phyloP scores from a whole-genome alignment of 2,329 filamentous ascomycete genomes.

The Mycosphaerella arachidis region DNA sequence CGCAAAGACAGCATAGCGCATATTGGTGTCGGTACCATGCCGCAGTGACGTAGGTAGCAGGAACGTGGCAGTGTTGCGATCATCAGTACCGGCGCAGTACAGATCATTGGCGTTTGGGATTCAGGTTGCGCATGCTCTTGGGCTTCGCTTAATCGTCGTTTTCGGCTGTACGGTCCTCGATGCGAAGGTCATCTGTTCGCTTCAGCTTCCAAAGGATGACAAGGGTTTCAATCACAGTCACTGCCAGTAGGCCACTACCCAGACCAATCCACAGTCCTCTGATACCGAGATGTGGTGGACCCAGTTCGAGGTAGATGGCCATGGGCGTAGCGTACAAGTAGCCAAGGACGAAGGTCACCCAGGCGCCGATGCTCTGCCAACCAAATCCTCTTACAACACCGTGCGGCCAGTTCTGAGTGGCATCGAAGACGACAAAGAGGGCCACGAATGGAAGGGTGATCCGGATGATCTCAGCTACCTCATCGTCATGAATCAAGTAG shows the following conservation, averaged over 20 bases:
- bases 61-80: background rate
- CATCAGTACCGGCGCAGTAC: no score
- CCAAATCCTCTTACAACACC: conserved; percentile 36
- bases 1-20: no score
- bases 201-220: conserved; percentile 7
- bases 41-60: no score
- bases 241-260: conserved; percentile 32
- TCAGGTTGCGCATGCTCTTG: background rate
- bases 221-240: conserved; percentile 31
- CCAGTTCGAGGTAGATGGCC: conserved; percentile 35
- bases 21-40: no score
- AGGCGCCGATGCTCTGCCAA: conserved; percentile 37
- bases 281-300: conserved; percentile 33
- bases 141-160: background rate
- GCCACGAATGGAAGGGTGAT: conserved; percentile 35
- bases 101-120: no score
- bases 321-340: conserved; percentile 38
- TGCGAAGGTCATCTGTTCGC: background rate
- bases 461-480: conserved; percentile 33
- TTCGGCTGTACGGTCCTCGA: background rate
- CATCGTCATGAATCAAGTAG: conserved; percentile 34
- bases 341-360: conserved; percentile 36
- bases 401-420: conserved; percentile 35
- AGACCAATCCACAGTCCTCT: conserved; percentile 35
- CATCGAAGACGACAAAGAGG: conserved; percentile 38